Conservation (phyloP, 768 basidiomycete species). For the Trametes cinnabarina region DNA sequence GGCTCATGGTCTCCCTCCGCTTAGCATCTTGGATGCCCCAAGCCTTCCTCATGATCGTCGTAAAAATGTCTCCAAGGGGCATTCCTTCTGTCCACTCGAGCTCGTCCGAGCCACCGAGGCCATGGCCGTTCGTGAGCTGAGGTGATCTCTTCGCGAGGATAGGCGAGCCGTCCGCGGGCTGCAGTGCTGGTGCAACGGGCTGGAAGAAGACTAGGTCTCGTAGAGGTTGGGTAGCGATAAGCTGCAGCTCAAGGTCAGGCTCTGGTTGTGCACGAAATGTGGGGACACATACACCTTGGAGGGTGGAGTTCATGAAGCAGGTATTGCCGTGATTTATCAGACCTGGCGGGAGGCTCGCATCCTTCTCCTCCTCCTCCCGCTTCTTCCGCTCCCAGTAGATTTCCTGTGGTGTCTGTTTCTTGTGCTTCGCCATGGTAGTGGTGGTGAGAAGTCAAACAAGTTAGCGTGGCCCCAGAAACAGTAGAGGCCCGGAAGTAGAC, state of each 20-base stretch:
- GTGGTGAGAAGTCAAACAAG: background rate
- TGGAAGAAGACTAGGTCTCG: constrained; percentile 56
- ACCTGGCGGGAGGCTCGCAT: constrained; percentile 67
- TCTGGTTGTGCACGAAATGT: constrained; percentile 12
- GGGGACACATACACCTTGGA: constrained; percentile 70
- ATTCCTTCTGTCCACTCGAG: constrained; percentile 55
- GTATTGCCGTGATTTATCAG: constrained; percentile 83
- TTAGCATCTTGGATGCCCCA: constrained; percentile 60
- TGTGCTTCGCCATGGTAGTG: constrained; percentile 25
- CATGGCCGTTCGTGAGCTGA: constrained; percentile 65
- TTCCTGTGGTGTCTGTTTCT: constrained; percentile 62
- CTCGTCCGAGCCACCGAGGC: constrained; percentile 49
- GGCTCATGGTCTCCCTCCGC: constrained; percentile 55
- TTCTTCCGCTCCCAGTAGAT: constrained; percentile 54
- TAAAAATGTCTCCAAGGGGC: constrained; percentile 69
- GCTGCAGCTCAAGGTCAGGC: constrained; percentile 35
- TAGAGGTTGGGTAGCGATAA: constrained; percentile 65
- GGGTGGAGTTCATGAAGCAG: constrained; percentile 94
- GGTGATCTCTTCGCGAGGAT: constrained; percentile 50
- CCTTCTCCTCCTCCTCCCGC: constrained; percentile 60
- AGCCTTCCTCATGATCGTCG: constrained; percentile 55
- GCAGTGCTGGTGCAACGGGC: constrained; percentile 43
- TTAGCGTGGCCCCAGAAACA: too few species aligned
- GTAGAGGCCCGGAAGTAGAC: background rate
- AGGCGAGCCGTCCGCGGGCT: constrained; percentile 40